Base-by-base conservation (phyloP, 345 rosid species). In the Anastatica hierochuntica region DNA sequence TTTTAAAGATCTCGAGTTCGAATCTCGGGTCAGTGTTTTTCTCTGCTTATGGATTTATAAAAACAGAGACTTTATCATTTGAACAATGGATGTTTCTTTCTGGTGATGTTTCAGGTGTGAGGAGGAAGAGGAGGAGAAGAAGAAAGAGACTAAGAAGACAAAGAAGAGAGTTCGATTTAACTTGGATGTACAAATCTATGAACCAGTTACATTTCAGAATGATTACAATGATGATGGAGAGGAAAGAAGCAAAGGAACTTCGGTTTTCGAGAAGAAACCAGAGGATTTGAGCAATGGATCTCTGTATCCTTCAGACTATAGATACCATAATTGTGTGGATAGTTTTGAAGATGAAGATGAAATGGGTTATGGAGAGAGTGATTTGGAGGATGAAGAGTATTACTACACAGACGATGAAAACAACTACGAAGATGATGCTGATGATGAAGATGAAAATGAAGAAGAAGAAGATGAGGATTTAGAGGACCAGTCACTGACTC, bases 111-210 rank as follows among this genome's bases (percentile, higher is more conserved):
- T 52, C 30, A 66, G 71, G 43, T 30, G 60, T 44, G 49, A 27
- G 14, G 63, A 42, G 14, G 47, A 52, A 10, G 63, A 60, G 12
- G 72, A 68, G 51, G 58, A 59, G 24, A 49, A 70, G 69, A 71
- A 51, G 55, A 51, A 64, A 17, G 67, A 54, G 64, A 47, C 64
- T 2, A 74, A 73, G 71, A 75, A 72, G 70, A 59, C 76, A 29
- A 69, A 67, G 66, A 90, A 87, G 70, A 87, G 76, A 72, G 98
- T 87, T n/a, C 77, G 94, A 47, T 87, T 90, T 24, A 72, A 90
- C 69, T 77, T 86, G 76, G 81, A 84, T 72, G 85, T 90, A 12
- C 81, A 61, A 52, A 73, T 82, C 27, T 90, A 80, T 42, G 98
- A 90, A 60, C 96, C 84, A 7, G 37, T 76, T 62, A 15, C 69